phyloP scores from a whole-genome alignment of 108 stramenopile genomes.

The Hondaea fermentalgiana region DNA sequence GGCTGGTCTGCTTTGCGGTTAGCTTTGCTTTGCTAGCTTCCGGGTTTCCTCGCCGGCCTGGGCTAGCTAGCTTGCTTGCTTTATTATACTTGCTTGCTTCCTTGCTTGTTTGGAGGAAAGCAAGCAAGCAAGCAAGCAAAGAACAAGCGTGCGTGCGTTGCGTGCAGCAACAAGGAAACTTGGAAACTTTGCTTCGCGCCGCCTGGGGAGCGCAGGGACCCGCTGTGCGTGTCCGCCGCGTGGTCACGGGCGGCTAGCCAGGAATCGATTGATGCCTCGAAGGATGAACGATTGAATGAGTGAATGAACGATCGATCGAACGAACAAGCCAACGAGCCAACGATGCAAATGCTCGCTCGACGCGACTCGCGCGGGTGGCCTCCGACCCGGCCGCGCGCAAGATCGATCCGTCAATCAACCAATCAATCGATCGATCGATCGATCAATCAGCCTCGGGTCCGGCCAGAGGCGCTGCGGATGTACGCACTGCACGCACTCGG shows the following conservation, averaged over 20 bases:
- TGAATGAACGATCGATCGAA: neutral
- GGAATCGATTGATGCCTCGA: neutral
- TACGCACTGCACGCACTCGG: neutral
- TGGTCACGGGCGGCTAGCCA: neutral
- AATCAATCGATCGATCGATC: neutral
- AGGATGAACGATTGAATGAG: neutral
- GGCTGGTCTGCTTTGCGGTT: neutral
- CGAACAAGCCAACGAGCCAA: neutral
- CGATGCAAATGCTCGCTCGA: neutral
- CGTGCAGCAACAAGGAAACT: neutral
- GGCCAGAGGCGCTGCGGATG: neutral
- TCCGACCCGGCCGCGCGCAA: too few relatives aligned
- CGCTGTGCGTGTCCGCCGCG: neutral
- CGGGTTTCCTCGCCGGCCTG: neutral
- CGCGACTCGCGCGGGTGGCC: too few relatives aligned
- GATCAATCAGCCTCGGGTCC: neutral
- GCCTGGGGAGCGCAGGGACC: neutral
- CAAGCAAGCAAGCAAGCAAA: neutral
- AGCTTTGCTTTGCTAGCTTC: neutral
- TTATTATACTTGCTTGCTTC: neutral
- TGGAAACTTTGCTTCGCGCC: neutral
- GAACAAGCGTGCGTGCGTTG: too few relatives aligned
- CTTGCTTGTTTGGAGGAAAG: neutral
- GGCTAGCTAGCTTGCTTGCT: neutral
- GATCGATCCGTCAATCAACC: neutral